phyloP scores from a whole-genome alignment of 2,329 filamentous ascomycete genomes.

The Endoconidiophora laricicola region DNA sequence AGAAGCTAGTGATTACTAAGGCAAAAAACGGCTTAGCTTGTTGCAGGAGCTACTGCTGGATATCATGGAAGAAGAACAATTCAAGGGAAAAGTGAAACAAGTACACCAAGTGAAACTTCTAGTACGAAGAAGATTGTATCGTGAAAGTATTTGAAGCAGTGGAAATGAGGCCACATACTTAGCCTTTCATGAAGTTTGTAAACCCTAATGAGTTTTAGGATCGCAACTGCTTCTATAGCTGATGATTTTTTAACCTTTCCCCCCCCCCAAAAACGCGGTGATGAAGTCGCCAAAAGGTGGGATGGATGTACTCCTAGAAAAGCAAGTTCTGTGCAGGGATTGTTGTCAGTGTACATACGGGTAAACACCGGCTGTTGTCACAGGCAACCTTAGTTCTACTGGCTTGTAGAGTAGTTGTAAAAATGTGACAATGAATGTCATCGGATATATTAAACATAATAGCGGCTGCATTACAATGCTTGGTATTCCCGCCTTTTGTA shows the following conservation, averaged over 20 bases:
- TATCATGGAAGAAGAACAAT: neutral
- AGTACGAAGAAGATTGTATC: neutral
- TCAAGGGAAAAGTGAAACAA: neutral
- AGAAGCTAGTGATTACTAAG: neutral
- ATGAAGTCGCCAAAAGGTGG: neutral
- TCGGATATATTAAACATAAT: neutral
- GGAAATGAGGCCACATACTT: too few relatives aligned
- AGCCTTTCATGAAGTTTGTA: too few relatives aligned
- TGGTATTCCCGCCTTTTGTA: neutral
- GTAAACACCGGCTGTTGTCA: too few relatives aligned
- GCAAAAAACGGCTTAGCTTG: neutral
- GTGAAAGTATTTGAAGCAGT: neutral
- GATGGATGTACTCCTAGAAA: neutral
- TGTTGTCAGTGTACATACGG: neutral
- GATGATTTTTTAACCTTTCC: neutral
- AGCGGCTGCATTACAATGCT: neutral
- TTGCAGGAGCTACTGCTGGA: neutral
- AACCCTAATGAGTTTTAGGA: too few relatives aligned
- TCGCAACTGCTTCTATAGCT: neutral
- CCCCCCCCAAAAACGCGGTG: slow-evolving; percentile 1
- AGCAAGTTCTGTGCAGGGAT: neutral
- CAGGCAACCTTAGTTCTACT: too few relatives aligned
- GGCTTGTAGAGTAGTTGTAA: too few relatives aligned
- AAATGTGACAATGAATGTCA: too few relatives aligned
- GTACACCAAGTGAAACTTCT: neutral